Base-by-base conservation (phyloP, 2,329 filamentous ascomycete species). In the Colletotrichum lindemuthianum region DNA sequence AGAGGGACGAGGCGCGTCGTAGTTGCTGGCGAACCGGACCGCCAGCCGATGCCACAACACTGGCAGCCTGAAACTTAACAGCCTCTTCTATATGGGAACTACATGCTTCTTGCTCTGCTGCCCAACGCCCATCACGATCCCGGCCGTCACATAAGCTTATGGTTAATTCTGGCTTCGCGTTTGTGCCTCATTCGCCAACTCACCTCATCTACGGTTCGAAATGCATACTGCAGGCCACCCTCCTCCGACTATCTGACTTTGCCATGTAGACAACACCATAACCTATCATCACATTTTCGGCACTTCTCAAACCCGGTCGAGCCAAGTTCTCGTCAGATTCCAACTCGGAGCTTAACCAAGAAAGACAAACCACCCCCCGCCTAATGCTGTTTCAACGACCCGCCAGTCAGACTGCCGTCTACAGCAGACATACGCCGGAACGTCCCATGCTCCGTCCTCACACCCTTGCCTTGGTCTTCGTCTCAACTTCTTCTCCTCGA, bases 391-490 rank as follows among this genome's bases (percentile, higher is more conserved):
- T 65, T 65, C 63, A 61, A 63, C 58, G 8, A 16, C 32, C 44
- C 44, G 33, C 54, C 45, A 52, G 39, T 24, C 36, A 51, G 52
- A 15, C 51, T 47, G 51, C 33, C 40, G 33, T 24, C 24, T 24
- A 40, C 43, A 24, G 12, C 47, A 57, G 48, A 39, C 56, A 52
- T 47, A 56, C 50, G 51, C 58, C 61, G 58, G 58, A 65, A 56
- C 58, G 51, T 37, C 51, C 51, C 52, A 52, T 49, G 63, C 63
- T 37, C 51, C 63, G 50, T 48, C 39, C 61, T 60, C 57, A 44
- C 51, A 51, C 45, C 40, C 43, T 66, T 66, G 53, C 63, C 59
- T 24, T 59, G 59, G 59, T 66, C 63, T 59, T 49, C 63, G 63
- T 66, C 63, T 59, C 63, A 66, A 54, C 59, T 50, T 36, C 11